Conservation (phyloP, 1,284 basidiomycete species). For the Fomitopsis pinicola region DNA sequence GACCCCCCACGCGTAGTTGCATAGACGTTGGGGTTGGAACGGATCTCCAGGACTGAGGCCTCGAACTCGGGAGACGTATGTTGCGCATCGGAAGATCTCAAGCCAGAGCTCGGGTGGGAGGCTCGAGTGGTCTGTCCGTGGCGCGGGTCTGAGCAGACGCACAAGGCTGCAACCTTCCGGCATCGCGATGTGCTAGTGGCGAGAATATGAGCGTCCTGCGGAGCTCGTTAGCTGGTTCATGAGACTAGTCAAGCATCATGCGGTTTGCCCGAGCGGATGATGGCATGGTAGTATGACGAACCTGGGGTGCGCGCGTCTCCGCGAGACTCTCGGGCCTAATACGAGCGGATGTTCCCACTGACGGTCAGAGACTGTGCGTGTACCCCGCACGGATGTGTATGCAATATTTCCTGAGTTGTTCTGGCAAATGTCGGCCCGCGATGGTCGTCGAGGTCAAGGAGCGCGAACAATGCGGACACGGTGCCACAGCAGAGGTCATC, state of each 20-base stretch:
- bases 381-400: neutral
- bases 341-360: neutral
- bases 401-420: neutral
- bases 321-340: neutral
- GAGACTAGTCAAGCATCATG: neutral
- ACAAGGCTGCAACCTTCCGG: slow-evolving; percentile 3
- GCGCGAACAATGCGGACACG: neutral
- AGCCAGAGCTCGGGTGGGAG: slow-evolving; percentile 52
- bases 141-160: slow-evolving; percentile 2
- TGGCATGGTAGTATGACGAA: slow-evolving; percentile 2
- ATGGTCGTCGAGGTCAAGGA: neutral
- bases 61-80: slow-evolving; percentile 35
- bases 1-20: slow-evolving; percentile 25
- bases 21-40: slow-evolving; percentile 18
- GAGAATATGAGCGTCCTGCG: neutral
- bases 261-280: neutral
- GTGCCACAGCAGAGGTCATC: neutral
- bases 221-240: neutral
- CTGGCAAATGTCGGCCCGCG: neutral
- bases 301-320: neutral
- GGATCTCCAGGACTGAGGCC: slow-evolving; percentile 19
- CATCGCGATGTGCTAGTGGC: neutral
- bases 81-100: slow-evolving; percentile 54
- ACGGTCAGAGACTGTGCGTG: neutral
- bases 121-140: slow-evolving; percentile 13